Evolutionary conservation across 495 filamentous ascomycete species (phyloP), one percentile per base, ranked within the genome.

Genomic region (Hyaloscypha hepaticicola): DNA sequence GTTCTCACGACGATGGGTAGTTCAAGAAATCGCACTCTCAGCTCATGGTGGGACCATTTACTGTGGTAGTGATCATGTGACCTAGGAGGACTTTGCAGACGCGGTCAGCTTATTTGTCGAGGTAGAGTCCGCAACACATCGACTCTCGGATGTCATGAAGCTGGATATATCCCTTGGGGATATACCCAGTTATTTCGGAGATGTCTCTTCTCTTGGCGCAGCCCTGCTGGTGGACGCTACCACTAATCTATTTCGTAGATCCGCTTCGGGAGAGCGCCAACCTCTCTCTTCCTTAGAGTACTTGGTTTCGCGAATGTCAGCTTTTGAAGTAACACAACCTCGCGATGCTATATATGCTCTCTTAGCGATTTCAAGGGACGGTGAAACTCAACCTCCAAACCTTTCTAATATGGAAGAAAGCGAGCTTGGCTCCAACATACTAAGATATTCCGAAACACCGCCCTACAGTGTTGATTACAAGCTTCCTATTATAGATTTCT

Each of bases 1-100:
- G 73, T 75, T 77, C 29, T 71, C 65, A 4, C 67, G 75, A 0
- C 70, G 73, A 1, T 77, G 75, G 75, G 71, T 74, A 11, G 65
- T 77, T 4, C 75, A 78, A 58, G 76, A 78, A 45, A 72, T 77
- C 21, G 72, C 75, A 5, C 55, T 77, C 28, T 70, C 76, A 2
- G 25, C 53, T n/a, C 62, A 64, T 21, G 58, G 62, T 6, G 72
- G 71, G 14, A 72, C 58, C 5, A 34, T 76, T 14, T 66, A 73
- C 41, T 76, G 73, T 53, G 74, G 74, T 3, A 22, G 16, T 19
- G 63, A 73, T 6, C 5, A n/a, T 3, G 63, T 73, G 14, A 12
- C 57, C 1, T 76, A 70, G 74, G 48, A 68, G n/a, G 65, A 73
- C 12, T 70, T 76, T 28, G 69, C 74, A 9, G 71, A 69, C 19